Percentiles rank a stretch among this genome's conserved stretches.
Evolutionary conservation across 768 basidiomycete species (phyloP).

Genomic region (Mycena polygramma): DNA sequence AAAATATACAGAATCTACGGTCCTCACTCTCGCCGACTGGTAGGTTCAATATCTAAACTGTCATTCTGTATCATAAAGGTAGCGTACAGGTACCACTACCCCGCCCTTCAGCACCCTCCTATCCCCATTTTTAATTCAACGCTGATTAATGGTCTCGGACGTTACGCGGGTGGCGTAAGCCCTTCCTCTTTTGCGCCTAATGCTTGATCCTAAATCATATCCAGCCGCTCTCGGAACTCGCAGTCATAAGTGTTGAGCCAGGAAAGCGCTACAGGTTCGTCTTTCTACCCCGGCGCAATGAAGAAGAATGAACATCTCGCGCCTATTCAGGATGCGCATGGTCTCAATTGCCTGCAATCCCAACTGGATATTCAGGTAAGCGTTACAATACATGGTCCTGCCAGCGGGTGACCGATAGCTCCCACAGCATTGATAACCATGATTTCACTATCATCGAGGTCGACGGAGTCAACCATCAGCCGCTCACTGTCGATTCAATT

Average conservation of each 20-base stretch:
- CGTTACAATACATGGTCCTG: constrained; percentile 13
- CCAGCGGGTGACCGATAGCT: neutral
- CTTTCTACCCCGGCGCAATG: neutral
- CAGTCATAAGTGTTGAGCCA: constrained; percentile 58
- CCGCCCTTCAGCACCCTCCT: constrained; percentile 8
- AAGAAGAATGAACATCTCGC: neutral
- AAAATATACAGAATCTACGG: constrained; percentile 10
- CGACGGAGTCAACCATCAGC: constrained; percentile 50
- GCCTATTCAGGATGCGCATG: constrained; percentile 54
- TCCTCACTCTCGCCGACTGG: constrained; percentile 56
- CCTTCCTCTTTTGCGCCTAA: neutral
- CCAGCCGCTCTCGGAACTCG: constrained; percentile 53
- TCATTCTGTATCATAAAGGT: too few relatives aligned
- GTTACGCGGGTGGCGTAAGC: constrained; percentile 16
- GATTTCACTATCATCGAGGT: constrained; percentile 55
- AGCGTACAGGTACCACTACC: constrained; percentile 38
- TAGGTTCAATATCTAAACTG: too few relatives aligned
- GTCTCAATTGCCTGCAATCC: constrained; percentile 65
- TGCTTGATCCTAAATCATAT: neutral
- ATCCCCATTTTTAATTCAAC: constrained; percentile 16
- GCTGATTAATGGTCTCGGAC: constrained; percentile 18
- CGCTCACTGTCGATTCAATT: constrained; percentile 53
- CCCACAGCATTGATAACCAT: constrained; percentile 31
- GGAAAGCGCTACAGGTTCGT: constrained; percentile 59
- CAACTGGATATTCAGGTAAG: constrained; percentile 39